These are phyloP conservation scores for Rhodotorula graminis DNA, from an alignment of 768 basidiomycete genomes.

Conservation along the genomic window DNA sequence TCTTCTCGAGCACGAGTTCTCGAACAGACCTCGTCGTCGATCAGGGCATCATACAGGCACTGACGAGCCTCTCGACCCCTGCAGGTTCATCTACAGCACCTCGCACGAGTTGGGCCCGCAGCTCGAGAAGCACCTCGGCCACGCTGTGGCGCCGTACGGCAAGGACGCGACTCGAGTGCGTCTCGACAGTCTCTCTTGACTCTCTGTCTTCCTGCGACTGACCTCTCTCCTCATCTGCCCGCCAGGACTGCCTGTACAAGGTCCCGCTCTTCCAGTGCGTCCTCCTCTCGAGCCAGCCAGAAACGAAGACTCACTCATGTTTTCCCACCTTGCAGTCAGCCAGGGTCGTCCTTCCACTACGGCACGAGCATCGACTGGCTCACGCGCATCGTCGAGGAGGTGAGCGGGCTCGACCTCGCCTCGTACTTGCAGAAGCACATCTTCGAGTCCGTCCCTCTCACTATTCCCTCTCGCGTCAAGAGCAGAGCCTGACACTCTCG, in stretches of 20 bases:
- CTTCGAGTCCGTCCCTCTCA: conserved; percentile 30
- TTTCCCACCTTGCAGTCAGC: not conserved
- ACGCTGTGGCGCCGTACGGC: not conserved
- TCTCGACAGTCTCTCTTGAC: not conserved
- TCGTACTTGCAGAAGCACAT: conserved; percentile 45
- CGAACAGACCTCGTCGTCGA: too few relatives aligned
- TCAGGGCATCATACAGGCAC: too few relatives aligned
- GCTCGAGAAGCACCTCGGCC: not conserved
- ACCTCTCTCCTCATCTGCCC: accelerated
- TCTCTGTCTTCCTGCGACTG: accelerated
- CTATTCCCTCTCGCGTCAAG: too few relatives aligned
- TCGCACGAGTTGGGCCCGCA: not conserved
- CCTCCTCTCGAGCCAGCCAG: not conserved
- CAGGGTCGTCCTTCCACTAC: conserved; percentile 32
- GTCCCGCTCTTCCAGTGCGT: not conserved
- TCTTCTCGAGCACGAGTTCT: too few relatives aligned
- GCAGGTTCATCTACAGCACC: conserved; percentile 1
- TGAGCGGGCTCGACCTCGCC: conserved; percentile 42
- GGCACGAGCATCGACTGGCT: conserved; percentile 44
- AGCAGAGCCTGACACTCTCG: too few relatives aligned
- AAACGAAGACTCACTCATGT: not conserved
- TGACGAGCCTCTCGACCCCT: not conserved
- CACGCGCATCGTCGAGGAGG: conserved; percentile 43
- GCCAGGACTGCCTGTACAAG: not conserved
- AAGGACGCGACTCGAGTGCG: conserved; percentile 4